phyloP scores from a whole-genome alignment of 108 stramenopile genomes.

The Cylindrotheca closterium region DNA sequence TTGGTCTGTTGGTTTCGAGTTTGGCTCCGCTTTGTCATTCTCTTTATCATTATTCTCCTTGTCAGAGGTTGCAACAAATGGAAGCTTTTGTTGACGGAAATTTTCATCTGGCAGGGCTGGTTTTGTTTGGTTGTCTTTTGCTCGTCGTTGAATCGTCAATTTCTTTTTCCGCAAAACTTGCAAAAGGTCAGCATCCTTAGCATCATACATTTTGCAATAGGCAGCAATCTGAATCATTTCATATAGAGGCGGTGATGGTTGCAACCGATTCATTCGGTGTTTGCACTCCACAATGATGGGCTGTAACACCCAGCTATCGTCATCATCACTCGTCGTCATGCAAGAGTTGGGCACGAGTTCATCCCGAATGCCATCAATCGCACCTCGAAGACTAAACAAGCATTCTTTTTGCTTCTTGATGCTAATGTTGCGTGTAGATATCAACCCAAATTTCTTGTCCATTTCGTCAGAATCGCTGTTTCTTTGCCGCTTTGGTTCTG shows the following conservation, averaged over 20 bases:
- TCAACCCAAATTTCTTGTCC: neutral
- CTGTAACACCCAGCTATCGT: conserved; percentile 49
- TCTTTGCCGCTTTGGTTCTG: neutral
- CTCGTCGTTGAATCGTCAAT: too few species aligned
- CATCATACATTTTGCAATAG: conserved; percentile 78
- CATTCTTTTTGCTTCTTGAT: neutral
- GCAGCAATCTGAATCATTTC: conserved; percentile 77
- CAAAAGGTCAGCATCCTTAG: conserved; percentile 65
- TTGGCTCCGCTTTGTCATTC: too few species aligned
- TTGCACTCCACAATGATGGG: conserved; percentile 81
- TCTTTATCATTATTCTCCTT: too few species aligned
- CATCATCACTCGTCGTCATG: conserved; percentile 4
- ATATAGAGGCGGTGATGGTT: conserved; percentile 61
- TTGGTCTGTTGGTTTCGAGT: too few species aligned
- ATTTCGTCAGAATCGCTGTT: neutral
- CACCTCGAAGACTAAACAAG: conserved; percentile 42
- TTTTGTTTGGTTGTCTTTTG: too few species aligned
- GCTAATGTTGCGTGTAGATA: neutral
- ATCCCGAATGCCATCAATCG: conserved; percentile 46
- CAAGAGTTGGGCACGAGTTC: conserved; percentile 20
- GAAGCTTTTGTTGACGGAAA: too few species aligned
- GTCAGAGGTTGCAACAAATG: too few species aligned
- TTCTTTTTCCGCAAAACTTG: conserved; percentile 69
- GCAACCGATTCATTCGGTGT: conserved; percentile 69
- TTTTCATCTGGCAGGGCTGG: too few species aligned